These are phyloP conservation scores for Colletotrichum chlorophyti DNA, from an alignment of 2,329 filamentous ascomycete genomes.

Conservation along the genomic window DNA sequence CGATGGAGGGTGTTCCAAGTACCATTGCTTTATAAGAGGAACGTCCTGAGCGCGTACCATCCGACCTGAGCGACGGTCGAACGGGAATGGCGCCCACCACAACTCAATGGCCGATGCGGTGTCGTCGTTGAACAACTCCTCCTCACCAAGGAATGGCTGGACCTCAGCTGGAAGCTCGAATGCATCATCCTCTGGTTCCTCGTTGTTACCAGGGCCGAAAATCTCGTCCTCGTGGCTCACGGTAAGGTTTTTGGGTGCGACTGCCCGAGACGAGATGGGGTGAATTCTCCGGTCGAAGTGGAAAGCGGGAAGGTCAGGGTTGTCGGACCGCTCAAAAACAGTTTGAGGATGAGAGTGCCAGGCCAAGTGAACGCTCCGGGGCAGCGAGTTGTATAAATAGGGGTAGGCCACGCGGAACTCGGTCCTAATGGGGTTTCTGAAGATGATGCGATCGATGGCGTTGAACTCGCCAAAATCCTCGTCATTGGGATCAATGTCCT, in stretches of 20 bases:
- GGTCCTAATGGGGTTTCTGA: slow-evolving; percentile 91
- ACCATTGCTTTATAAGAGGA: slow-evolving; percentile 97
- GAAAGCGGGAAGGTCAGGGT: slow-evolving; percentile 89
- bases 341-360: slow-evolving; percentile 95
- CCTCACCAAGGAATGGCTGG: slow-evolving; percentile 88
- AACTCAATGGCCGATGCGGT: slow-evolving; percentile 90
- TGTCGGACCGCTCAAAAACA: slow-evolving; percentile 88
- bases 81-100: slow-evolving; percentile 98
- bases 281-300: slow-evolving; percentile 99
- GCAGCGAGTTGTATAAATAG: slow-evolving; percentile 94
- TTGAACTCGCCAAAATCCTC: slow-evolving; percentile 99
- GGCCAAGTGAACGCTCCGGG: slow-evolving; percentile 88
- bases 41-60: slow-evolving; percentile 99
- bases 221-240: slow-evolving; percentile 92
- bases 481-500: slow-evolving; percentile 98
- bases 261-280: slow-evolving; percentile 92
- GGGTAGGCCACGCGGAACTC: slow-evolving; percentile 96
- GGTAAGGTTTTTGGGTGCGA: slow-evolving; percentile 92
- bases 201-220: slow-evolving; percentile 81
- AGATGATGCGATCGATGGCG: slow-evolving; percentile 98
- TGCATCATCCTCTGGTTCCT: slow-evolving; percentile 77
- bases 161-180: slow-evolving; percentile 83
- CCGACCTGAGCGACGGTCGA: slow-evolving; percentile 88
- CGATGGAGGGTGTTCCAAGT: slow-evolving; percentile 91
- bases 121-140: slow-evolving; percentile 87